These are phyloP conservation scores for Pichia sp. DNA, from an alignment of 1,139 yeast species.

Conservation along the genomic window DNA sequence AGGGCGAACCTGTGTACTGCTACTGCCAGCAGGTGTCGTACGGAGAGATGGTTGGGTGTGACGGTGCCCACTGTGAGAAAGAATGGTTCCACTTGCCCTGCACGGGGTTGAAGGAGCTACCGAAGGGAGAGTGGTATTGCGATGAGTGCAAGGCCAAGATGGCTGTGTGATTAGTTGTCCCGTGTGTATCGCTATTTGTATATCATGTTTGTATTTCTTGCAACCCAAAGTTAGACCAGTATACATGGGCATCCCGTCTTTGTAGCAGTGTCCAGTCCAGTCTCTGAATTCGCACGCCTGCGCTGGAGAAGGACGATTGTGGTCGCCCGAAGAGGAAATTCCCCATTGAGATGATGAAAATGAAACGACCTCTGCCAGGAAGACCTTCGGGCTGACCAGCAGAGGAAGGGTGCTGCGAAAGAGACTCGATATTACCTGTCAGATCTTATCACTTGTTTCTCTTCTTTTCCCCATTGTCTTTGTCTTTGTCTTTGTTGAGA, in stretches of 20 bases:
- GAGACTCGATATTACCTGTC: no score
- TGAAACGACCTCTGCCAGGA: no score
- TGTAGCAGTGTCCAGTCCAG: no score
- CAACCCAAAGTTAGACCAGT: neutral
- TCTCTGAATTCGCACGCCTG: neutral
- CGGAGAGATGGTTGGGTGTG: constrained; percentile 99
- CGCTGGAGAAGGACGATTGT: constrained; percentile 4
- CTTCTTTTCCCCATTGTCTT: no score
- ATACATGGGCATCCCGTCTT: no score
- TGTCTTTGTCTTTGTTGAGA: no score
- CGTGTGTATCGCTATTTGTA: neutral
- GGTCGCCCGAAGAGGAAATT: constrained; percentile 15
- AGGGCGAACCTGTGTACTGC: constrained; percentile 78
- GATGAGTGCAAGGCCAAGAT: constrained; percentile 60
- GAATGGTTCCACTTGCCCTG: constrained; percentile 99
- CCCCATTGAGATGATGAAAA: neutral
- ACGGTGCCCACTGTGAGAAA: constrained; percentile 84
- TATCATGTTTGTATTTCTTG: neutral
- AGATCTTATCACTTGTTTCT: no score
- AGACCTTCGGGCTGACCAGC: no score
- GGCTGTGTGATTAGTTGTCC: constrained; percentile 1
- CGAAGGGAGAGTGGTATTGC: constrained; percentile 97
- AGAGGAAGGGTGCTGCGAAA: no score
- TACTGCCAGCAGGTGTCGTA: constrained; percentile 94
- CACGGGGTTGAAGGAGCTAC: constrained; percentile 83